Conservation (phyloP, 2,329 filamentous ascomycete genomes). For the Ceratocystis smalleyi region DNA sequence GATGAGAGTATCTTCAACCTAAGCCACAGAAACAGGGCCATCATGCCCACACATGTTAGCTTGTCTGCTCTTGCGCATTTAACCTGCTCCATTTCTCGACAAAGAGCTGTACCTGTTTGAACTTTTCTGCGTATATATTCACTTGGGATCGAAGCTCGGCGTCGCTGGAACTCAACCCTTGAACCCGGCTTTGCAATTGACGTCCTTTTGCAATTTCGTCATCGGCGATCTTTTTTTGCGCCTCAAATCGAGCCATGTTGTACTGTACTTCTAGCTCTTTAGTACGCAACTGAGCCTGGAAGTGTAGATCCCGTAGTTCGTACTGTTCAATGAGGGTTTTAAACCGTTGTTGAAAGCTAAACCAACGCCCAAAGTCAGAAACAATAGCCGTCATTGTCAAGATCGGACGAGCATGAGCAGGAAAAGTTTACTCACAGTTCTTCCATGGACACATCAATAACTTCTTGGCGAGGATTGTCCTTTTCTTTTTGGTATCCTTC, state of each 20-base stretch:
- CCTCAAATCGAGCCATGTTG: conserved; percentile 74
- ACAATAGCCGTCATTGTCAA: neutral
- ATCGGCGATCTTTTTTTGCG: conserved; percentile 78
- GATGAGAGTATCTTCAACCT: conserved; percentile 97
- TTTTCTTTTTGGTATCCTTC: conserved; percentile 81
- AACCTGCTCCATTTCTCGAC: conserved; percentile 15
- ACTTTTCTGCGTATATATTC: conserved; percentile 98
- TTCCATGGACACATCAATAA: conserved; percentile 74
- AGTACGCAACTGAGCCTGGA: conserved; percentile 76
- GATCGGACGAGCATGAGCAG: neutral
- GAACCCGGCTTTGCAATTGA: conserved; percentile 78
- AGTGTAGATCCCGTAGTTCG: conserved; percentile 86
- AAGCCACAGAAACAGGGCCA: conserved; percentile 6
- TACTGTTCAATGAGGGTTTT: conserved; percentile 96
- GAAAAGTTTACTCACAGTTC: conserved; percentile 52
- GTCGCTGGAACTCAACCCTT: conserved; percentile 91
- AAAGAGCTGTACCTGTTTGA: conserved; percentile 70
- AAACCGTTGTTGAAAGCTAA: conserved; percentile 67
- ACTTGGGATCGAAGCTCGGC: conserved; percentile 85
- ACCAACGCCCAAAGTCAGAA: conserved; percentile 16
- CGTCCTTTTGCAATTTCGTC: conserved; percentile 64
- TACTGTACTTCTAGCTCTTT: conserved; percentile 94
- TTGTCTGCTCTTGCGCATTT: neutral
- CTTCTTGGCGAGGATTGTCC: conserved; percentile 64
- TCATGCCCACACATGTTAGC: conserved; percentile 8